These are phyloP conservation scores for Corallochytrium limacisporum DNA, from an alignment of 78 protist genomes.

Conservation along the genomic window DNA sequence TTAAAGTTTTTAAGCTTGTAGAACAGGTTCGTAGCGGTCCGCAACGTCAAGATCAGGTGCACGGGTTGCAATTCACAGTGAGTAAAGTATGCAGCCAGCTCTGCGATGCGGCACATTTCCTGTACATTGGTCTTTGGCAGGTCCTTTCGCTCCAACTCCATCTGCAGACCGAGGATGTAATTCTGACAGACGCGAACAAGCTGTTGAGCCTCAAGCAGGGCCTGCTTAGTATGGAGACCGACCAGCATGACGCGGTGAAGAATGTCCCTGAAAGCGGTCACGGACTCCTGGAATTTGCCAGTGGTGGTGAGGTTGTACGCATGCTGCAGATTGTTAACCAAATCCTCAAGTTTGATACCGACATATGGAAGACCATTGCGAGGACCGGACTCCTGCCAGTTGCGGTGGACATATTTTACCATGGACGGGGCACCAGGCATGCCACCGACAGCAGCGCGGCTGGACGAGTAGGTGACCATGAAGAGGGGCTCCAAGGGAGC, in stretches of 20 bases:
- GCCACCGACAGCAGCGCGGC: conserved; percentile 7
- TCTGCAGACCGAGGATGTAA: conserved; percentile 65
- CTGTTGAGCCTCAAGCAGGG: conserved; percentile 38
- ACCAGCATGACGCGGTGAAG: conserved; percentile 25
- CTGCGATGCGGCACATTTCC: conserved; percentile 25
- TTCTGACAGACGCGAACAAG: conserved; percentile 69
- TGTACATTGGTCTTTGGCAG: conserved; percentile 3
- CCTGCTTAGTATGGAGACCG: conserved; percentile 26
- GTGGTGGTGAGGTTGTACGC: conserved; percentile 54
- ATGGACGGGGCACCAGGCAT: background rate
- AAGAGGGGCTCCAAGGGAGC: conserved; percentile 63
- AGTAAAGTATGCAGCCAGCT: conserved; percentile 88
- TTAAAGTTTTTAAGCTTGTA: conserved; percentile 48
- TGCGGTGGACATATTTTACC: conserved; percentile 1
- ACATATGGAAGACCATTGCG: background rate
- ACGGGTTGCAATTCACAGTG: conserved; percentile 78
- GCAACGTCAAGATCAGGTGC: conserved; percentile 52
- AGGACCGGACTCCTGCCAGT: conserved; percentile 12
- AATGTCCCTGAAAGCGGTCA: conserved; percentile 24
- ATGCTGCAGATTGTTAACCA: background rate
- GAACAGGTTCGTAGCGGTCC: background rate
- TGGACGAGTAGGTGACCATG: conserved; percentile 4
- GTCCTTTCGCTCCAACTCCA: conserved; percentile 53
- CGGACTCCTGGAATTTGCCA: conserved; percentile 60
- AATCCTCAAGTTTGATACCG: background rate